A percentile compares a stretch with the other conserved stretches of the same genome.
These are phyloP conservation scores for Pseudocercospora fijiensis DNA, from an alignment of 2,329 filamentous ascomycete genomes.

Conservation along the genomic window DNA sequence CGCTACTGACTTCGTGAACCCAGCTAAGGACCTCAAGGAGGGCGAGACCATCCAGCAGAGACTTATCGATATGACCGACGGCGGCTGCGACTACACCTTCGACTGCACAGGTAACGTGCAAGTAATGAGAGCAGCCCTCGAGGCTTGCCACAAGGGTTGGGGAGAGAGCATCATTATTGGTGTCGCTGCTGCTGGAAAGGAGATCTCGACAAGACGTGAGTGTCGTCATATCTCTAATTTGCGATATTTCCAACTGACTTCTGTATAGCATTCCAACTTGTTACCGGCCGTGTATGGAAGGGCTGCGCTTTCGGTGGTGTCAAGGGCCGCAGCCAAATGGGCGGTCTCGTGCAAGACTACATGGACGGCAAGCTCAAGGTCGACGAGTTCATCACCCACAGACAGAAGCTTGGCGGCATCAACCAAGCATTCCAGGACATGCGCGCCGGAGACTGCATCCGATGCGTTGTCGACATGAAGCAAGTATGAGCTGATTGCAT, in stretches of 20 bases:
- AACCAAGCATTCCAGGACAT: conserved; percentile 90
- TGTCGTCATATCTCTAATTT: conserved; percentile 32
- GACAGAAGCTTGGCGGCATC: conserved; percentile 77
- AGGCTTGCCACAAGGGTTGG: conserved; percentile 99
- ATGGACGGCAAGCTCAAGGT: conserved; percentile 88
- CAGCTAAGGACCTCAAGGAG: conserved; percentile 60
- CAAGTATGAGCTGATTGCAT: conserved; percentile 29
- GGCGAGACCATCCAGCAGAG: conserved; percentile 84
- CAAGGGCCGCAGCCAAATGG: conserved; percentile 93
- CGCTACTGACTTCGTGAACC: conserved; percentile 96
- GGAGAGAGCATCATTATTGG: conserved; percentile 97
- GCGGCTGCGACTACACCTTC: conserved; percentile 97
- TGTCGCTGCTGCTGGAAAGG: conserved; percentile 92
- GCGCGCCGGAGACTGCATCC: conserved; percentile 96
- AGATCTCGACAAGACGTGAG: conserved; percentile 90
- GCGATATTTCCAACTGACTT: conserved; percentile 14
- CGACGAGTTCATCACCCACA: conserved; percentile 98
- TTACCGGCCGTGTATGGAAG: conserved; percentile 96
- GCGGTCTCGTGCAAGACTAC: conserved; percentile 85
- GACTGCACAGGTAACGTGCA: conserved; percentile 97
- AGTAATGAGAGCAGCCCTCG: conserved; percentile 92
- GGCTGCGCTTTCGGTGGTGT: conserved; percentile 97
- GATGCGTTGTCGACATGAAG: conserved; percentile 76
- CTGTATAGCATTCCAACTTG: conserved; percentile 84
- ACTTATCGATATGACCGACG: conserved; percentile 95